These are phyloP conservation scores for Hypoxylon sp. DNA, from an alignment of 2,329 filamentous ascomycete species.

Conservation along the genomic window DNA sequence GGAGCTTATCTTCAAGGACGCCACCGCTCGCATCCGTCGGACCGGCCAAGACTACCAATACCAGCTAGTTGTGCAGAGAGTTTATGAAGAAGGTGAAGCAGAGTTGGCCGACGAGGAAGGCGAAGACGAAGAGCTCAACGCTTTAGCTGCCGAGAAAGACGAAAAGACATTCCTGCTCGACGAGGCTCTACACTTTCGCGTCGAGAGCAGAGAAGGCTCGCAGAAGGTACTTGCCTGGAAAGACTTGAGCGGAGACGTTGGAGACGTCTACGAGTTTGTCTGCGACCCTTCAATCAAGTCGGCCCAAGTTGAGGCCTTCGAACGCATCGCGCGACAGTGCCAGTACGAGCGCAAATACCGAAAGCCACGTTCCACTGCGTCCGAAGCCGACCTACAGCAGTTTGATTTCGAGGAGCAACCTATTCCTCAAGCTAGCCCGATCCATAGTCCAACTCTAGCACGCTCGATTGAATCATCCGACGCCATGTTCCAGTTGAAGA, in stretches of 20 bases:
- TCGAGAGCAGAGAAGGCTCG: conserved; percentile 82
- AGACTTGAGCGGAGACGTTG: conserved; percentile 91
- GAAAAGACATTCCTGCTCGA: conserved; percentile 98
- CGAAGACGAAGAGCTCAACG: conserved; percentile 82
- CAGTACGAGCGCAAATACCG: conserved; percentile 98
- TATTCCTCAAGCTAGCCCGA: conserved; percentile 74
- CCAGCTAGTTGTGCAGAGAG: conserved; percentile 94
- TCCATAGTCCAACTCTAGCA: conserved; percentile 70
- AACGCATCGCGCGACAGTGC: conserved; percentile 87
- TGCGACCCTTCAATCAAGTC: conserved; percentile 82
- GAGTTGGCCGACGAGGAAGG: conserved; percentile 92
- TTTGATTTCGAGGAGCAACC: conserved; percentile 82
- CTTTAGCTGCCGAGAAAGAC: conserved; percentile 86
- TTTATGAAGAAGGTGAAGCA: conserved; percentile 97
- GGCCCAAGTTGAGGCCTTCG: conserved; percentile 83
- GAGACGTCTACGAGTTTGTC: conserved; percentile 98
- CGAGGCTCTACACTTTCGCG: conserved; percentile 88
- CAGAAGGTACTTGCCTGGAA: conserved; percentile 94
- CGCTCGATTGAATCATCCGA: conserved; percentile 71
- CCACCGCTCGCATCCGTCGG: conserved; percentile 89
- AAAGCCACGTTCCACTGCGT: conserved; percentile 82
- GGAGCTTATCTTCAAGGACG: conserved; percentile 98
- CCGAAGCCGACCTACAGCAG: conserved; percentile 82
- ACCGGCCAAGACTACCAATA: conserved; percentile 98
- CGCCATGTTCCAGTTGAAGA: conserved; percentile 67